Percentiles rank a stretch among this genome's conserved stretches.
phyloP scores from a whole-genome alignment of 2,329 filamentous ascomycete species.

The Xylariaceae sp. region DNA sequence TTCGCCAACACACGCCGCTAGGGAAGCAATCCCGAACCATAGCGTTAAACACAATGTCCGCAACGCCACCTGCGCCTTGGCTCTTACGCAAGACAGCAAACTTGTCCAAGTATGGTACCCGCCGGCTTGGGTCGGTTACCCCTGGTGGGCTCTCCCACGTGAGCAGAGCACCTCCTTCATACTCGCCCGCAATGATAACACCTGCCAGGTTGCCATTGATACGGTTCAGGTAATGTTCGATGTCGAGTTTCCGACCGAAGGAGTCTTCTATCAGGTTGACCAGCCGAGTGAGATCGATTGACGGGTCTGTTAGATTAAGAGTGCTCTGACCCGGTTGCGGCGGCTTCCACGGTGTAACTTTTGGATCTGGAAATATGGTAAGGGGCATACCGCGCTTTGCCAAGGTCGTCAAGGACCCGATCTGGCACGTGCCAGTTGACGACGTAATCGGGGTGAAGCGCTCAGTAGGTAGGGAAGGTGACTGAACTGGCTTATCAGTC shows the following conservation, averaged over 20 bases:
- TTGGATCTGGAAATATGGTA: slow-evolving; percentile 71
- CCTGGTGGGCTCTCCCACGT: slow-evolving; percentile 82
- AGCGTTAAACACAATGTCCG: slow-evolving; percentile 92
- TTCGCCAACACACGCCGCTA: slow-evolving; percentile 85
- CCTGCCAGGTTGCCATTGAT: slow-evolving; percentile 78
- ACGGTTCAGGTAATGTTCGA: slow-evolving; percentile 75
- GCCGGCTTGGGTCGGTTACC: slow-evolving; percentile 51
- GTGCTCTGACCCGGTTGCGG: slow-evolving; percentile 54
- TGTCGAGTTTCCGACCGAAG: slow-evolving; percentile 78
- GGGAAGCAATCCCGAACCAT: slow-evolving; percentile 91
- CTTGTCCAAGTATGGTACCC: slow-evolving; percentile 94
- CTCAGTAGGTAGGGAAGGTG: slow-evolving; percentile 77
- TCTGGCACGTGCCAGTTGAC: slow-evolving; percentile 32
- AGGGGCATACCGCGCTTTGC: slow-evolving; percentile 89
- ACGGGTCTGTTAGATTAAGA: slow-evolving; percentile 69
- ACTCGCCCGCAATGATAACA: slow-evolving; percentile 90
- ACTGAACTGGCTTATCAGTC: slow-evolving; percentile 89
- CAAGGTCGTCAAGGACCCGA: slow-evolving; percentile 62
- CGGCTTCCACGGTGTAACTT: slow-evolving; percentile 60
- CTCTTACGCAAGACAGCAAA: slow-evolving; percentile 86
- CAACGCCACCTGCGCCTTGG: slow-evolving; percentile 87
- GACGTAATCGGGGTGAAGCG: slow-evolving; percentile 46
- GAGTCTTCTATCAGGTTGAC: slow-evolving; percentile 90
- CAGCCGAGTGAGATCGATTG: slow-evolving; percentile 76
- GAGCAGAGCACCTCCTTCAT: slow-evolving; percentile 89